These are phyloP conservation scores for Ricinus communis DNA, from an alignment of 345 rosid species.

Conservation along the genomic window DNA sequence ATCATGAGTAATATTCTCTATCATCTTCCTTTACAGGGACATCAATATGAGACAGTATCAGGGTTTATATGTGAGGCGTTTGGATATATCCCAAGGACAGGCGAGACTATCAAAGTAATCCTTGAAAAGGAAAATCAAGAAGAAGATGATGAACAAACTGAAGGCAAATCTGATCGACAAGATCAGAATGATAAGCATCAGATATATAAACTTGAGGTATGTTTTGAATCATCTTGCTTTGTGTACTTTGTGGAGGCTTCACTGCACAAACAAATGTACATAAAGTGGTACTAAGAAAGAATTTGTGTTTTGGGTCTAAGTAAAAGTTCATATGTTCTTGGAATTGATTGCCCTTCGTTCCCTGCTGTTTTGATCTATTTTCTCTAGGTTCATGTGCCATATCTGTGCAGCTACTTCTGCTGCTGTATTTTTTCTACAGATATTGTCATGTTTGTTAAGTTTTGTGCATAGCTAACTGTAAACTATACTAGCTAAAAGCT, in stretches of 20 bases:
- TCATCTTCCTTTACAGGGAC: constrained; percentile 54
- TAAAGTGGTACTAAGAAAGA: neutral
- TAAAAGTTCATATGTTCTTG: too few species aligned
- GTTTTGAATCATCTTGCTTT: constrained; percentile 3
- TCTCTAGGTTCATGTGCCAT: too few species aligned
- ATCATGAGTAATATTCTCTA: neutral
- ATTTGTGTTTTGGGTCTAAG: neutral
- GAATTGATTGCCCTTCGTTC: too few species aligned
- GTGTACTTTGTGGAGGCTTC: neutral
- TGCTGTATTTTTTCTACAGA: neutral
- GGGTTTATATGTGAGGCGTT: constrained; percentile 96
- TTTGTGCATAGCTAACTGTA: neutral
- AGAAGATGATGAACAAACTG: constrained; percentile 57
- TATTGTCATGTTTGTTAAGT: neutral
- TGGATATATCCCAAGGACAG: constrained; percentile 97
- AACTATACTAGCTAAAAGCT: neutral
- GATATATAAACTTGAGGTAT: constrained; percentile 85
- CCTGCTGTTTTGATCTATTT: too few species aligned
- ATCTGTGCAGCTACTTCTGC: neutral
- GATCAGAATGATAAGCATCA: constrained; percentile 69
- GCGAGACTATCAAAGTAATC: constrained; percentile 76
- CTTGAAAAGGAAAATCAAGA: constrained; percentile 79
- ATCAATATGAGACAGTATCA: constrained; percentile 96
- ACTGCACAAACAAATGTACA: too few species aligned
- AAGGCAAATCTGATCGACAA: constrained; percentile 63